Conservation (phyloP, 2,329 filamentous ascomycete species). For the Nemania sp. region DNA sequence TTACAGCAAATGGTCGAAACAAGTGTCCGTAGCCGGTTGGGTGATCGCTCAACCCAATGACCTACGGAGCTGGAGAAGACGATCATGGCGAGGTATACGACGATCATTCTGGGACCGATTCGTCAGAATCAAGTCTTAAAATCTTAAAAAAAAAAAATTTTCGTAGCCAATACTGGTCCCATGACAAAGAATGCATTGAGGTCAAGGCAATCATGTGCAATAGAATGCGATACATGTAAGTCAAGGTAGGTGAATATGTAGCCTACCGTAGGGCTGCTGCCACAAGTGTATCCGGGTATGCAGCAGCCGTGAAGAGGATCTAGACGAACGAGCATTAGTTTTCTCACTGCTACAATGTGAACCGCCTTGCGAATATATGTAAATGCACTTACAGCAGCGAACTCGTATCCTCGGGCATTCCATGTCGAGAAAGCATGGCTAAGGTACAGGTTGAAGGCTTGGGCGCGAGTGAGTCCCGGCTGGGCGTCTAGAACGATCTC, state of each 20-base stretch:
- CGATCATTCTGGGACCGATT: slow-evolving; percentile 46
- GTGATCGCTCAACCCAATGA: slow-evolving; percentile 56
- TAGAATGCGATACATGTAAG: neutral
- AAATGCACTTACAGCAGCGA: slow-evolving; percentile 60
- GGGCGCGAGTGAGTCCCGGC: slow-evolving; percentile 49
- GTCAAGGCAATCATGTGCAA: neutral
- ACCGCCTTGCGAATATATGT: neutral
- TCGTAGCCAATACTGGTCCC: neutral
- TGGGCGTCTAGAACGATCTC: neutral
- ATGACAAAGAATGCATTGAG: neutral
- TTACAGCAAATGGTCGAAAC: slow-evolving; percentile 58
- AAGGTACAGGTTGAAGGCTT: slow-evolving; percentile 59
- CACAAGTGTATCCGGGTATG: slow-evolving; percentile 57
- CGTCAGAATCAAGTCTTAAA: slow-evolving; percentile 16
- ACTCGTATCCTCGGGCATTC: slow-evolving; percentile 68
- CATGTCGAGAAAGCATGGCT: slow-evolving; percentile 68
- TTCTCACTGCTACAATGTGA: neutral
- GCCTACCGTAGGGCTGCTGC: slow-evolving; percentile 55
- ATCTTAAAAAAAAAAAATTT: neutral
- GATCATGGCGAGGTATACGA: slow-evolving; percentile 55
- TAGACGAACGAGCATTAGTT: slow-evolving; percentile 51
- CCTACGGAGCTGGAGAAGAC: slow-evolving; percentile 57
- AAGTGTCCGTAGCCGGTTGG: slow-evolving; percentile 56
- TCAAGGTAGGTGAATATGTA: neutral
- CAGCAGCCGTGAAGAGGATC: slow-evolving; percentile 65